These are phyloP conservation scores for Amaranthus palmeri DNA, from an alignment of 148 eudicot species.

Conservation along the genomic window DNA sequence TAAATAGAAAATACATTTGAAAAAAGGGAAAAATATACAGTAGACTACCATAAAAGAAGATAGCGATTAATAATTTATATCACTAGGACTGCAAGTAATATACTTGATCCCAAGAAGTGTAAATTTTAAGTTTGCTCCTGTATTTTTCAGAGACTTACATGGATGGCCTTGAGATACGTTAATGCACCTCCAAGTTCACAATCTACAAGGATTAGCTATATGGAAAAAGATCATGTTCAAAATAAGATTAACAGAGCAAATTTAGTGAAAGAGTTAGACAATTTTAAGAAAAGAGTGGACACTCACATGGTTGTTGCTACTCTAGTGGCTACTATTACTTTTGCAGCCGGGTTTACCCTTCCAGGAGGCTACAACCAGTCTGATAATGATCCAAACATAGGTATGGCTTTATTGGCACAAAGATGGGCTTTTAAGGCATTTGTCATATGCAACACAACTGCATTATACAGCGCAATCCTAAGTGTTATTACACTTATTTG, in stretches of 20 bases:
- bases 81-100: too few relatives aligned
- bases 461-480: slow-evolving; percentile 32
- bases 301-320: slow-evolving; percentile 19
- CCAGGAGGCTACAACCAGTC: slow-evolving; percentile 15
- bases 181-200: slow-evolving; percentile 4
- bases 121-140: neutral
- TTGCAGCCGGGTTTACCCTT: slow-evolving; percentile 23
- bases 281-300: slow-evolving; percentile 9
- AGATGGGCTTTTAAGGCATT: slow-evolving; percentile 17
- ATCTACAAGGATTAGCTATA: neutral
- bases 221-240: neutral
- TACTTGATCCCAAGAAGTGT: too few relatives aligned
- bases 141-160: slow-evolving; percentile 14
- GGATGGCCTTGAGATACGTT: slow-evolving; percentile 11
- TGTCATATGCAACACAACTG: slow-evolving; percentile 34
- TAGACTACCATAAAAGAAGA: too few relatives aligned
- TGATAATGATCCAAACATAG: neutral
- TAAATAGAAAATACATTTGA: too few relatives aligned
- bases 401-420: slow-evolving; percentile 6
- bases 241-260: neutral
- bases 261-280: neutral
- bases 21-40: too few relatives aligned
- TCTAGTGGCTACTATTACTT: slow-evolving; percentile 21
- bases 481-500: slow-evolving; percentile 34
- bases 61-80: too few relatives aligned